phyloP scores from a whole-genome alignment of 2,329 filamentous ascomycete genomes.

The Pseudogymnoascus sp. region DNA sequence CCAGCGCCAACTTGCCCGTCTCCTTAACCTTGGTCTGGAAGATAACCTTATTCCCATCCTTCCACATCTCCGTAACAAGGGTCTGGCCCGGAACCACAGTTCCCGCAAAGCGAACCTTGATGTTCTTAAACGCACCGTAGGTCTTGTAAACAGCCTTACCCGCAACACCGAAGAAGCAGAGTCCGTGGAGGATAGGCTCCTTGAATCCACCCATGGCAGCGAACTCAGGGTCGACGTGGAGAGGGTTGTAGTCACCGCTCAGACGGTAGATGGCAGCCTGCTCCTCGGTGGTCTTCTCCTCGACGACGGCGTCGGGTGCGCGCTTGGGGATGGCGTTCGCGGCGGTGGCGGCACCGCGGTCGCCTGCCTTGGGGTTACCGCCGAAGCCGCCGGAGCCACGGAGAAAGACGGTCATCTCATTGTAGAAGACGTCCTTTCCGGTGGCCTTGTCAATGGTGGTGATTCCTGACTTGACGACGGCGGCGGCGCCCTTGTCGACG shows the following conservation, averaged over 20 bases:
- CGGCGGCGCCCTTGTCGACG: slow-evolving; percentile 88
- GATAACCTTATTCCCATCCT: slow-evolving; percentile 66
- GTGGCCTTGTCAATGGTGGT: slow-evolving; percentile 78
- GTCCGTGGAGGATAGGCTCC: slow-evolving; percentile 87
- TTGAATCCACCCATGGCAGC: slow-evolving; percentile 94
- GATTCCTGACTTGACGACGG: slow-evolving; percentile 69
- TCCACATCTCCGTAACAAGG: slow-evolving; percentile 92
- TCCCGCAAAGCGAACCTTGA: slow-evolving; percentile 87
- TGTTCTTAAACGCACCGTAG: slow-evolving; percentile 77
- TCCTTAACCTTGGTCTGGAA: slow-evolving; percentile 89
- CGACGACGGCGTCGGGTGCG: slow-evolving; percentile 69
- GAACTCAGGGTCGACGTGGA: slow-evolving; percentile 92
- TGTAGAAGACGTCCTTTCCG: slow-evolving; percentile 91
- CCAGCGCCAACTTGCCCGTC: slow-evolving; percentile 83
- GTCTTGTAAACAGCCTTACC: slow-evolving; percentile 82
- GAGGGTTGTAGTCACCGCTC: slow-evolving; percentile 89
- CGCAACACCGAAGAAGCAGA: slow-evolving; percentile 87
- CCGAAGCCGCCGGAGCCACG: slow-evolving; percentile 86
- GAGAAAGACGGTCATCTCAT: slow-evolving; percentile 88
- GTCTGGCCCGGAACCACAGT: slow-evolving; percentile 81
- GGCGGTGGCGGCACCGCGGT: slow-evolving; percentile 73
- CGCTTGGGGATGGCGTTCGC: slow-evolving; percentile 71
- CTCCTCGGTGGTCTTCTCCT: slow-evolving; percentile 79
- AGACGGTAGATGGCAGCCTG: slow-evolving; percentile 91
- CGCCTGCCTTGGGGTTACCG: slow-evolving; percentile 65